Evolutionary conservation across 371 early-diverging fungal species (phyloP).

Genomic region (Mucor lusitanicus): DNA sequence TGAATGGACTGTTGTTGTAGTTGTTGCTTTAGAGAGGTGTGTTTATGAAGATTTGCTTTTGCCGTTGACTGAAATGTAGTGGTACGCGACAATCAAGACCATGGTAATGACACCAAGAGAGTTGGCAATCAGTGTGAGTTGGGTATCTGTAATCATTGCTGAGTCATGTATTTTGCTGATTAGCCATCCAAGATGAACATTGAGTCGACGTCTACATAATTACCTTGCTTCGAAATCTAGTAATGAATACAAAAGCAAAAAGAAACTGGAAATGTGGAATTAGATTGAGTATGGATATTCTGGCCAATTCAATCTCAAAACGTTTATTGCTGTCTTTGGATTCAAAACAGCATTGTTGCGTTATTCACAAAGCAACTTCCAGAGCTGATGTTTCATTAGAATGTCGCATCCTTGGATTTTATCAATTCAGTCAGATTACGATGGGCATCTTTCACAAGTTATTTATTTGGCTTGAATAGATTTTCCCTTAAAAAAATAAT

Average conservation of each 20-base stretch:
- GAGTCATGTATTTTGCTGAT: too few relatives aligned
- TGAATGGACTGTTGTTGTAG: neutral
- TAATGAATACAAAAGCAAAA: neutral
- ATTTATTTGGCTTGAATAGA: too few relatives aligned
- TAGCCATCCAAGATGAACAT: neutral
- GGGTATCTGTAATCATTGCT: constrained; percentile 56
- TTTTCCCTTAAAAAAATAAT: too few relatives aligned
- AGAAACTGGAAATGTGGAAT: neutral
- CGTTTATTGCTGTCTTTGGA: neutral
- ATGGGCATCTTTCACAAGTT: too few relatives aligned
- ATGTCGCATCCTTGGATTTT: too few relatives aligned
- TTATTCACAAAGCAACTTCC: too few relatives aligned
- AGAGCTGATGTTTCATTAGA: too few relatives aligned
- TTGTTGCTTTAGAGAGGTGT: neutral
- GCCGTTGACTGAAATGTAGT: constrained; percentile 56
- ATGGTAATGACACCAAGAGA: constrained; percentile 58
- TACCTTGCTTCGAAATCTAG: neutral
- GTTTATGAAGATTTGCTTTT: constrained; percentile 12
- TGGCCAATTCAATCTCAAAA: constrained; percentile 1
- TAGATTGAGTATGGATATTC: neutral
- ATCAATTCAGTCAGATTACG: too few relatives aligned
- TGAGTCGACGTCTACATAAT: neutral
- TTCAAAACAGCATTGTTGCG: neutral
- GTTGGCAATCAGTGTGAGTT: constrained; percentile 59
- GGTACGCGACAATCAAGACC: constrained; percentile 62